phyloP scores from a whole-genome alignment of 2,329 filamentous ascomycete species.

The Leptographium radiaticola region DNA sequence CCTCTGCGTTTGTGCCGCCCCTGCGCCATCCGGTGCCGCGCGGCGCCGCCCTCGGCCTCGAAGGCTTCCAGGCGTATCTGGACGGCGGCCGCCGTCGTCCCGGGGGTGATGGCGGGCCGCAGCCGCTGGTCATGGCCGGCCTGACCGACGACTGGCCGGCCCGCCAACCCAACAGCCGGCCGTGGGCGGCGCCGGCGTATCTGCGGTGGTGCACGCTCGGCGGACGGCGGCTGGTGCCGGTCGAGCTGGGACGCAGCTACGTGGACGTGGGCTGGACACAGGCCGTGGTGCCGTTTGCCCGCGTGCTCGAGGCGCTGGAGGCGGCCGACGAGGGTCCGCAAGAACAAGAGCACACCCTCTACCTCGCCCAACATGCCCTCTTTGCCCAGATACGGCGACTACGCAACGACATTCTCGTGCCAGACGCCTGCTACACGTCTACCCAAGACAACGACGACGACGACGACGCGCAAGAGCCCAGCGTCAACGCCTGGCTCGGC shows the following conservation, averaged over 20 bases:
- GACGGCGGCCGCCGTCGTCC: conserved; percentile 15
- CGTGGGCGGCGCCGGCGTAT: conserved; percentile 65
- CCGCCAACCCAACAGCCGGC: conserved; percentile 31
- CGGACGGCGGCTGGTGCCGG: conserved; percentile 68
- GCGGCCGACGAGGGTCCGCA: too few species aligned
- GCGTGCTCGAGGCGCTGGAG: conserved; percentile 43
- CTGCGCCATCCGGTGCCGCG: conserved; percentile 28
- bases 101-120: not conserved
- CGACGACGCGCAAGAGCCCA: conserved; percentile 34
- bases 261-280: conserved; percentile 79
- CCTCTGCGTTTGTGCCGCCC: conserved; percentile 24
- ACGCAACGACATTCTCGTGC: conserved; percentile 61
- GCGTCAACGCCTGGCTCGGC: conserved; percentile 88
- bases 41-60: conserved; percentile 35
- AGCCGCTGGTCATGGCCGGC: conserved; percentile 21
- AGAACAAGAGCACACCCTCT: conserved; percentile 34
- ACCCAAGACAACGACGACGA: conserved; percentile 23
- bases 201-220: conserved; percentile 60
- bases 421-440: conserved; percentile 70
- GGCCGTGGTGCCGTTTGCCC: conserved; percentile 58
- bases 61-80: conserved; percentile 50
- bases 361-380: conserved; percentile 86
- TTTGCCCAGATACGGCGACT: conserved; percentile 70
- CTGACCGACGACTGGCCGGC: conserved; percentile 66
- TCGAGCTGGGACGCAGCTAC: conserved; percentile 80